phyloP scores from a whole-genome alignment of 352 stramenopile genomes.

The Phytopythium chamaehyphon region DNA sequence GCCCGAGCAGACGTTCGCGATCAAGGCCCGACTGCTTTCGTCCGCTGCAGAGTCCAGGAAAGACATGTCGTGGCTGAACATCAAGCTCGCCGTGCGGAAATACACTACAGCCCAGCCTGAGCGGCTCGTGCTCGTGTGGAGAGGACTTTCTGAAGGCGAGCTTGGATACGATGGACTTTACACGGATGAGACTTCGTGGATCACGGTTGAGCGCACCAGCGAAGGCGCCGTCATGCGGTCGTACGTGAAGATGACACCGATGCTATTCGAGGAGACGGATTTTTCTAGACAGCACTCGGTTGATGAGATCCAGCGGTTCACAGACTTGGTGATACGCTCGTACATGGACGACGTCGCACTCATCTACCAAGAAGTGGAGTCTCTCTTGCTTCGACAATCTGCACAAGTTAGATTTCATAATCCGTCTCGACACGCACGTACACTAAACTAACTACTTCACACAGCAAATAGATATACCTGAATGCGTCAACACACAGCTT shows the following conservation, averaged over 20 bases:
- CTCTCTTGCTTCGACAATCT: constrained; percentile 13
- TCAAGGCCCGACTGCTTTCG: constrained; percentile 28
- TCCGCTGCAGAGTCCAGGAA: constrained; percentile 5
- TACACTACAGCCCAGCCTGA: constrained; percentile 29
- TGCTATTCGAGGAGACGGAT: constrained; percentile 10
- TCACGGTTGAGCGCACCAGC: constrained; percentile 27
- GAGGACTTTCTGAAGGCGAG: constrained; percentile 27
- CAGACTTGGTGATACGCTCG: constrained; percentile 22
- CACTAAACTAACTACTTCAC: neutral
- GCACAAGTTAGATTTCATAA: neutral
- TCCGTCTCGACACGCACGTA: neutral
- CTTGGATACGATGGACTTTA: constrained; percentile 25
- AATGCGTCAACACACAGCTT: neutral
- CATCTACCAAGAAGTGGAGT: constrained; percentile 31
- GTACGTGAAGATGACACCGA: constrained; percentile 31
- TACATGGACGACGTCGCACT: constrained; percentile 29
- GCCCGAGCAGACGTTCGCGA: constrained; percentile 30
- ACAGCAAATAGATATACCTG: neutral
- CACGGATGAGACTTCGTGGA: constrained; percentile 62
- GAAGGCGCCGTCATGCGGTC: constrained; percentile 31
- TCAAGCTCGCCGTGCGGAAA: constrained; percentile 38
- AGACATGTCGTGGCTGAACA: constrained; percentile 22
- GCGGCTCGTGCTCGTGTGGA: constrained; percentile 52
- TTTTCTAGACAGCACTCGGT: neutral
- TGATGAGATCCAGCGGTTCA: constrained; percentile 5